These are phyloP conservation scores for Davidsoniella australis DNA, from an alignment of 2,329 filamentous ascomycete genomes.

Conservation along the genomic window DNA sequence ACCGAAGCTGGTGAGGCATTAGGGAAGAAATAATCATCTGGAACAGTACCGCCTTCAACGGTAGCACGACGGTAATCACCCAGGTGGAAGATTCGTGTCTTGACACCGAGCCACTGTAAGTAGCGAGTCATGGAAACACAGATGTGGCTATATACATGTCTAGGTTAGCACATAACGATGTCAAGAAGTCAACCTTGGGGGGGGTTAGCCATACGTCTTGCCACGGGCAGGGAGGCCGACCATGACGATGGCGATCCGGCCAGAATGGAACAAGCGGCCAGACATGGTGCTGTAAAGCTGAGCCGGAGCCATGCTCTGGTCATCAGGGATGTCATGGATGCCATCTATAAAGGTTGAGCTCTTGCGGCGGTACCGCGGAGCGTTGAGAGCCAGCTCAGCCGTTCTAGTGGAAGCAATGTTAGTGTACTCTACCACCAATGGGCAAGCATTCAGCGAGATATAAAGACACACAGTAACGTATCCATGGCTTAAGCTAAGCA, in stretches of 20 bases:
- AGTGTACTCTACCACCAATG: not conserved
- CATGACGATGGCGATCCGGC: conserved; percentile 91
- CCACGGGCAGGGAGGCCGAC: conserved; percentile 88
- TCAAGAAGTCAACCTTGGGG: not conserved
- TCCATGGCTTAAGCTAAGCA: conserved; percentile 10
- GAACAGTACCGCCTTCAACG: conserved; percentile 66
- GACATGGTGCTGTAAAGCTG: conserved; percentile 98
- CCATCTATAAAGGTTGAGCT: conserved; percentile 95
- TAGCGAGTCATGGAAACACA: conserved; percentile 92
- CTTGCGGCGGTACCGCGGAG: conserved; percentile 74
- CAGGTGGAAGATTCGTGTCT: conserved; percentile 93
- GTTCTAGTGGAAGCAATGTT: conserved; percentile 37
- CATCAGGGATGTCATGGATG: conserved; percentile 82
- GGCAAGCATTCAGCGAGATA: not conserved
- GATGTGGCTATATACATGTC: conserved; percentile 47
- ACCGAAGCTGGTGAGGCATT: conserved; percentile 85
- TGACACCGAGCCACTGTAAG: conserved; percentile 90
- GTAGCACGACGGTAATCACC: conserved; percentile 92
- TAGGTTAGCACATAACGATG: not conserved
- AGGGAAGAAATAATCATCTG: conserved; percentile 94
- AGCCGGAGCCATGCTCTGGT: conserved; percentile 70
- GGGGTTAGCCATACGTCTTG: conserved; percentile 48
- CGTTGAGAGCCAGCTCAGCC: conserved; percentile 80
- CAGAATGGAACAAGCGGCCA: conserved; percentile 88
- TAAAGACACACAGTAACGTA: conserved; percentile 13